Evolutionary conservation across 768 basidiomycete genomes (phyloP).

Genomic region (Psilocybe azurescens): DNA sequence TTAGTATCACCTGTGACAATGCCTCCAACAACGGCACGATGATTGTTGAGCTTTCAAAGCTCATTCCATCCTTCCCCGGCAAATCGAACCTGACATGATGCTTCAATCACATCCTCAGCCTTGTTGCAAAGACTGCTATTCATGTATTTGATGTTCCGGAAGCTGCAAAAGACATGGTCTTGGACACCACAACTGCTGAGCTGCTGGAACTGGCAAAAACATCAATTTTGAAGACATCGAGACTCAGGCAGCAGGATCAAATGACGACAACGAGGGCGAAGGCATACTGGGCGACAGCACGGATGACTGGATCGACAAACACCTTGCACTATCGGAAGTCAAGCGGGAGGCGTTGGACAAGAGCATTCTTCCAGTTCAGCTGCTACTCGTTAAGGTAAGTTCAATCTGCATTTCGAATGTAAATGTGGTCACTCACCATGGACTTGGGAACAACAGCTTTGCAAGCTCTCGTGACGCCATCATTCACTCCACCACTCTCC

Average conservation of each 20-base stretch:
- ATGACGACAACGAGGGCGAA: not conserved
- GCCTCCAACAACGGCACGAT: constrained; percentile 40
- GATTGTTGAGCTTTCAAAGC: constrained; percentile 28
- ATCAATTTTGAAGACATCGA: constrained; percentile 9
- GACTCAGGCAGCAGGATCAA: constrained; percentile 15
- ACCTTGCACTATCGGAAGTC: constrained; percentile 16
- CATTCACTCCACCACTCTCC: constrained; percentile 27
- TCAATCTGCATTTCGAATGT: constrained; percentile 8
- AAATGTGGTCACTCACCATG: too few relatives aligned
- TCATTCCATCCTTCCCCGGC: constrained; percentile 29
- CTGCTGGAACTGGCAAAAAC: constrained; percentile 19
- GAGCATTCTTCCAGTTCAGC: constrained; percentile 22
- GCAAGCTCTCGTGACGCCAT: constrained; percentile 26
- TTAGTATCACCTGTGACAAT: constrained; percentile 42
- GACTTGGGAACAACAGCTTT: constrained; percentile 19
- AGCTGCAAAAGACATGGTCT: constrained; percentile 9
- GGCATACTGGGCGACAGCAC: not conserved
- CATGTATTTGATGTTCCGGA: constrained; percentile 36
- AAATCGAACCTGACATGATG: constrained; percentile 33
- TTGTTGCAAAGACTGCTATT: constrained; percentile 38
- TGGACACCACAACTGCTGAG: constrained; percentile 7
- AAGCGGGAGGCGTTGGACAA: constrained; percentile 17
- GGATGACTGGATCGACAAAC: constrained; percentile 8
- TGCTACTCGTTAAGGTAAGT: constrained; percentile 38
- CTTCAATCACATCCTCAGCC: constrained; percentile 43